phyloP scores from a whole-genome alignment of 1,139 yeast species.

The Williopsis jadinii region DNA sequence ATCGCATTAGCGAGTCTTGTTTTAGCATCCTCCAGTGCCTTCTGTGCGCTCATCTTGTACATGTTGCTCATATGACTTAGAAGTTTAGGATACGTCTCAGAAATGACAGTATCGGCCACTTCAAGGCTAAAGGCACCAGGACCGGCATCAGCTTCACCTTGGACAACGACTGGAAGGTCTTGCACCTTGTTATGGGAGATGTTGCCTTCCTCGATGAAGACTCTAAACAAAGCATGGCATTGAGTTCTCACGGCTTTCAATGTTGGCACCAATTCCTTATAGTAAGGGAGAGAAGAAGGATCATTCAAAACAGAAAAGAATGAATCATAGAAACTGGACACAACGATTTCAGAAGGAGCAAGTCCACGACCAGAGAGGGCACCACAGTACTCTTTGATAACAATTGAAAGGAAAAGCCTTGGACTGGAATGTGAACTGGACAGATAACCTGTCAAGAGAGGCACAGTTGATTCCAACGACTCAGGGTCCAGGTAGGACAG shows the following conservation, averaged over 20 bases:
- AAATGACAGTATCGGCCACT: slow-evolving; percentile 65
- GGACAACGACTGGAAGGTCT: slow-evolving; percentile 79
- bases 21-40: slow-evolving; percentile 74
- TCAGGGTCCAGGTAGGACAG: slow-evolving; percentile 48
- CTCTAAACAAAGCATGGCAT: slow-evolving; percentile 74
- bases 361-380: slow-evolving; percentile 21
- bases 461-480: slow-evolving; percentile 33
- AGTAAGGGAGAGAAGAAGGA: slow-evolving; percentile 45
- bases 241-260: slow-evolving; percentile 81
- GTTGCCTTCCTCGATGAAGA: slow-evolving; percentile 71
- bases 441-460: slow-evolving; percentile 35
- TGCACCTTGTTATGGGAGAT: slow-evolving; percentile 73
- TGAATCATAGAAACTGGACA: slow-evolving; percentile 27
- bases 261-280: slow-evolving; percentile 82
- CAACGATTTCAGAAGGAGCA: slow-evolving; percentile 22
- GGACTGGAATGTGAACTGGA: slow-evolving; percentile 74
- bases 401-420: slow-evolving; percentile 59
- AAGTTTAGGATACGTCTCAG: slow-evolving; percentile 61
- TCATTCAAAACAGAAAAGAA: slow-evolving; percentile 38
- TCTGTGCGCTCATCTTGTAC: slow-evolving; percentile 63
- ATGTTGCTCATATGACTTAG: slow-evolving; percentile 62
- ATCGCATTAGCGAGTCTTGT: slow-evolving; percentile 61
- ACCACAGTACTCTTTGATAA: slow-evolving; percentile 67
- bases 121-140: slow-evolving; percentile 85
- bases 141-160: slow-evolving; percentile 93